phyloP scores from a whole-genome alignment of 1,284 basidiomycete species.

The Fomitopsis schrenkii region DNA sequence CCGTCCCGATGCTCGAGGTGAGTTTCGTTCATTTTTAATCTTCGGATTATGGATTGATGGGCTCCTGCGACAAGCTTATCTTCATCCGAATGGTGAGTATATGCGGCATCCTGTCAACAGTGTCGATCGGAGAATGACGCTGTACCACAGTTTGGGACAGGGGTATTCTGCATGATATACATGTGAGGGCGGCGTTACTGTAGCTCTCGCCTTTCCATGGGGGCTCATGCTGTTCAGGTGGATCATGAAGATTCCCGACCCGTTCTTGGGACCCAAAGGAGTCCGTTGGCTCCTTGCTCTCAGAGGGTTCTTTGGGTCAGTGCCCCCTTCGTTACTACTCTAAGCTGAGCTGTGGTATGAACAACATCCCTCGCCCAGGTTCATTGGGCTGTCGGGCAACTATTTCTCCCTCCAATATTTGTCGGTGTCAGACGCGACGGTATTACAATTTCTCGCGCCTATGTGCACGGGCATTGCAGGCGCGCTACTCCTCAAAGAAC shows the following conservation, averaged over 20 bases:
- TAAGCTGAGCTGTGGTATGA: background rate
- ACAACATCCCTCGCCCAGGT: slow-evolving; percentile 30
- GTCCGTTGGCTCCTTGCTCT: slow-evolving; percentile 54
- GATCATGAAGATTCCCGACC: slow-evolving; percentile 54
- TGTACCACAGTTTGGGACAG: slow-evolving; percentile 36
- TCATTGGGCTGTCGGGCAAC: slow-evolving; percentile 59
- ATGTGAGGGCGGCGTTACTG: slow-evolving; percentile 25
- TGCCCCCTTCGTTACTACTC: slow-evolving; percentile 6
- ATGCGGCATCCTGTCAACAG: background rate
- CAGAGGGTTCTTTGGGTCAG: slow-evolving; percentile 62
- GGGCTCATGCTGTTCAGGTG: slow-evolving; percentile 31
- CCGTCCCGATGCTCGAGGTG: slow-evolving; percentile 58
- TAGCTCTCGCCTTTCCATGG: no score
- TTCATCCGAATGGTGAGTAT: slow-evolving; percentile 44
- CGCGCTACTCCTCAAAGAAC: slow-evolving; percentile 64
- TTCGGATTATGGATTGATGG: background rate
- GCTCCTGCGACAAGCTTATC: slow-evolving; percentile 32
- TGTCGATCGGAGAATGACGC: no score
- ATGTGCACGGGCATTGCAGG: slow-evolving; percentile 67
- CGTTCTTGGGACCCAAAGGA: slow-evolving; percentile 64
- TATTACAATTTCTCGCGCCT: slow-evolving; percentile 74
- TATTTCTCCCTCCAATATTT: slow-evolving; percentile 64
- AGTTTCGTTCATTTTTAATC: slow-evolving; percentile 4
- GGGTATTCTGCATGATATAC: slow-evolving; percentile 38
- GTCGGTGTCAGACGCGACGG: slow-evolving; percentile 70